Base-by-base conservation (phyloP, 2,329 filamentous ascomycete genomes). In the Gliomastix tumulicola region DNA sequence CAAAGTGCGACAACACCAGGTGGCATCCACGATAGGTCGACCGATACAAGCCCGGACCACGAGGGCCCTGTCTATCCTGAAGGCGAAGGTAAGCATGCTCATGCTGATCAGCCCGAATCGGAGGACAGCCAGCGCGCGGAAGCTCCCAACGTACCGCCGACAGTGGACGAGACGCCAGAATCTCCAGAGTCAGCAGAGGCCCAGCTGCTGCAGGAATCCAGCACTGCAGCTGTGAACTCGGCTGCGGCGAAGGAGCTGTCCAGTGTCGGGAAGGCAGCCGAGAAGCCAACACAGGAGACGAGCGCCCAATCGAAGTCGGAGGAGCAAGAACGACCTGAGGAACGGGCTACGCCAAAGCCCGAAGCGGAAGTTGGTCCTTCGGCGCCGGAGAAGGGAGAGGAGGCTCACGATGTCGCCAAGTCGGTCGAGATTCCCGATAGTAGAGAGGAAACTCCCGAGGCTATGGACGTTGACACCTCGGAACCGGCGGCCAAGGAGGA, bases 1-100 rank as follows among this genome's bases (percentile, higher is more conserved):
- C 80, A 82, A 48, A 88, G 84, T 30, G 79, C 79, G 37, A 78
- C 82, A 17, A 92, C 86, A 1, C 83, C 86, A 3, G 74, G 72
- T 23, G n/a, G n/a, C n/a, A 70, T 80, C 27, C 74, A 80, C 41
- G 75, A 82, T 43, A 73, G 70, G 7, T 88, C 84, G 2, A 77
- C 83, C 2, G 80, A 83, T 46, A 88, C 84, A 3, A 88, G 83
- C 47, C 80, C 83, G 2, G 83, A 84, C 37, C 75, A 82, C 37
- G 82, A 88, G 34, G 71, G 68, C 15, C 66, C 74, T 33, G 70
- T 74, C 30, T 76, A 74, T 46, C 56, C 66, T 13, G 54, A 63
- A 51, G 51, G 65, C 33, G 48, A 54, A 32, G 48, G 45, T 8
- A 50, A 50, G 11, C n/a, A n/a, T n/a, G n/a, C n/a, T n/a, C n/a